Evolutionary conservation across 1,139 yeast species (phyloP).

Genomic region (Pichia sp.): DNA sequence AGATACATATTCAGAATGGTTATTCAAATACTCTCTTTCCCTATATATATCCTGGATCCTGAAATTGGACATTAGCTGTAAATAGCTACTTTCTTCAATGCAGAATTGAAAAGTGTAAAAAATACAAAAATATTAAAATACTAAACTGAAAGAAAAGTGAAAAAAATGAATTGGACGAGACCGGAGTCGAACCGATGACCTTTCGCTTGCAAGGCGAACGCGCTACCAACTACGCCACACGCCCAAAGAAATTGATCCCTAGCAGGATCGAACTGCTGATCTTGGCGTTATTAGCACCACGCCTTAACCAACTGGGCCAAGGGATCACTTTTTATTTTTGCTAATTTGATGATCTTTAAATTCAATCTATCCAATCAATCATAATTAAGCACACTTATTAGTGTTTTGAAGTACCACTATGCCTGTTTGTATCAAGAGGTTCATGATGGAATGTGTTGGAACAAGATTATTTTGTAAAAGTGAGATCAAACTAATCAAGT

Average conservation of each 20-base stretch:
- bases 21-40: neutral
- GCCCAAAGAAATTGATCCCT: conserved; percentile 62
- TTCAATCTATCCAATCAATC: no score
- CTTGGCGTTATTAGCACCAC: conserved; percentile 76
- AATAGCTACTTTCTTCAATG: no score
- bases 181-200: conserved; percentile 65
- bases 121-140: neutral
- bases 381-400: no score
- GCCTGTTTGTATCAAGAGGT: no score
- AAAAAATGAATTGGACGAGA: conserved; percentile 49
- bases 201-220: conserved; percentile 62
- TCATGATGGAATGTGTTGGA: no score
- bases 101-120: neutral
- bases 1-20: neutral
- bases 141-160: neutral
- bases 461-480: no score
- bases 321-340: conserved; percentile 48
- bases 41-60: conserved; percentile 10
- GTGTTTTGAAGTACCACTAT: no score
- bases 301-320: conserved; percentile 92
- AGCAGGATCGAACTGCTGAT: conserved; percentile 53
- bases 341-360: no score
- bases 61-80: conserved; percentile 1
- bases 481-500: no score
- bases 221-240: conserved; percentile 73